Evolutionary conservation across 352 stramenopile species (phyloP), one percentile per base, ranked within the genome.

Genomic region (Pythium aquatile): DNA sequence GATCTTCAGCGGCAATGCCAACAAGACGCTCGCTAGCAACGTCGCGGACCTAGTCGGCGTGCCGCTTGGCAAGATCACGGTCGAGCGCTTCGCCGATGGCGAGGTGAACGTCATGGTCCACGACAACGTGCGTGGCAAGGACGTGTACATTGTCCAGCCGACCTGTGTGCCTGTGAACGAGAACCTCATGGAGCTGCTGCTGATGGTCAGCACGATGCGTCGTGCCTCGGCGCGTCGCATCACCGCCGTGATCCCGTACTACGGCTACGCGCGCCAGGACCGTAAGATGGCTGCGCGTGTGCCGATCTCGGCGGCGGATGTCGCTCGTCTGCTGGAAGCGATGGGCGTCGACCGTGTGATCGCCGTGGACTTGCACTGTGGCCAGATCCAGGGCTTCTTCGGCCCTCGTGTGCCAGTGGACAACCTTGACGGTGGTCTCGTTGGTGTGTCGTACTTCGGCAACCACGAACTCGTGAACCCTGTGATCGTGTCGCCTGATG

Each of bases 81-180:
- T 99, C 46, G 94, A 97, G 70, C 85, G 92, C 63, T 99, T 99
- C 73, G 97, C 97, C n/a, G 98, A 99, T 73, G 98, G 97, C 54
- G 98, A 99, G 78, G 97, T 99, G 11, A 99, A 99, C 74, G 94
- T 99, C 68, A 98, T 99, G 84, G 97, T 99, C 66, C 96, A 99
- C 74, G 97, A 99, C 73, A 99, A 99, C 79, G 97, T 99, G 70
- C 95, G 97, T 63, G 98, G 98, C 62, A 99, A 99, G 75, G 97
- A 99, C 85, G 96, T 99, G 63, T 99, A 99, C 83, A 98, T 99
- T 68, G 94, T 99, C 49, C 98, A 99, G 83, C 97, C 98, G 8
- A 99, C 98, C 35, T 99, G 97, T 78, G 78, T 97, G 64, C 97
- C 97, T 39, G 97, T 99, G 61, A 99, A 99, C 79, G 97, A 99